phyloP scores from a whole-genome alignment of 2,329 filamentous ascomycete species.

The Aspergillus fructus region DNA sequence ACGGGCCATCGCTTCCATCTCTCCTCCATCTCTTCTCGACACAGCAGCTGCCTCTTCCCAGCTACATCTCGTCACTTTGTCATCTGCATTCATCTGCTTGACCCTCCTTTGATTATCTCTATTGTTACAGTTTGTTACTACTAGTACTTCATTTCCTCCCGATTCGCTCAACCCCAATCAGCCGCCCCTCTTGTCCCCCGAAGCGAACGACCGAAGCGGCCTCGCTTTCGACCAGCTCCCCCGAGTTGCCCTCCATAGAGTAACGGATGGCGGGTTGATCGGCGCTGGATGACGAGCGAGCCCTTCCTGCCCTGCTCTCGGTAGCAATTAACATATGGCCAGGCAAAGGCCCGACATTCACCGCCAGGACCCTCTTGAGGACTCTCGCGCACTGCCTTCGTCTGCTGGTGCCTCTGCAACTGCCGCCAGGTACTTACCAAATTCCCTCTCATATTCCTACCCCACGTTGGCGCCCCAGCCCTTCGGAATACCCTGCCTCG shows the following conservation, averaged over 20 bases:
- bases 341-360: conserved; percentile 46
- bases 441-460: conserved; percentile 20
- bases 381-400: conserved; percentile 34
- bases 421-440: conserved; percentile 38
- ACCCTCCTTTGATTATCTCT: neutral
- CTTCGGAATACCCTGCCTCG: conserved; percentile 3
- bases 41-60: conserved; percentile 7
- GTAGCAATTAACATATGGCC: conserved; percentile 46
- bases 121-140: conserved; percentile 3
- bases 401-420: conserved; percentile 32
- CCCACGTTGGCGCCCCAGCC: neutral
- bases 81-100: conserved; percentile 6
- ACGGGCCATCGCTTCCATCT: conserved; percentile 15
- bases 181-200: conserved; percentile 11
- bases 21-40: conserved; percentile 15
- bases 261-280: conserved; percentile 46
- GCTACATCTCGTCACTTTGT: neutral
- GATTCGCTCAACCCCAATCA: conserved; percentile 1
- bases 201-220: conserved; percentile 13
- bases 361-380: conserved; percentile 45
- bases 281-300: conserved; percentile 33
- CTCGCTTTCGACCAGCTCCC: conserved; percentile 23
- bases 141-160: neutral
- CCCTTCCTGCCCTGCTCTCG: conserved; percentile 29
- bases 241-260: conserved; percentile 14